phyloP scores from a whole-genome alignment of 345 rosid species.

The Nasturtium officinale region DNA sequence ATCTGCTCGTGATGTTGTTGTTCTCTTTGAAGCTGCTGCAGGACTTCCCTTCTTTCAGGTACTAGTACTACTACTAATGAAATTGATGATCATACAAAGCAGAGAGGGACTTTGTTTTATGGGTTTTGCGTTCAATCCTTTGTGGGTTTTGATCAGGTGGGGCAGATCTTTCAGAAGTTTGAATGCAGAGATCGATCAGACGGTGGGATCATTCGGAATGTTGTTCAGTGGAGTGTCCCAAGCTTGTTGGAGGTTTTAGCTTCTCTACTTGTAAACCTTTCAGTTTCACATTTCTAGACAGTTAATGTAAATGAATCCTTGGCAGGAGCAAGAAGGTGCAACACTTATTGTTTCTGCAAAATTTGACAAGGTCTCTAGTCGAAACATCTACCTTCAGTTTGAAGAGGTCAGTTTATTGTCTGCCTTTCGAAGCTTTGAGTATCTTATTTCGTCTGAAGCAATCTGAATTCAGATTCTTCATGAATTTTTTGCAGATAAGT shows the following conservation, averaged over 20 bases:
- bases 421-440: constrained; percentile 15
- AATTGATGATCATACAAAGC: constrained; percentile 5
- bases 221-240: constrained; percentile 86
- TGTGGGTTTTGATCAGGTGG: constrained; percentile 54
- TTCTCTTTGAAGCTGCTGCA: constrained; percentile 82
- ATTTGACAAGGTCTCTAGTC: constrained; percentile 66
- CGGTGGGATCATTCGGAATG: constrained; percentile 77
- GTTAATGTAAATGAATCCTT: constrained; percentile 25
- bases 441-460: neutral
- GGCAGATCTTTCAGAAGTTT: constrained; percentile 84
- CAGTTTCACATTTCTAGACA: constrained; percentile 5
- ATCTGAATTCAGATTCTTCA: constrained; percentile 19
- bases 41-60: constrained; percentile 88
- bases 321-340: constrained; percentile 86
- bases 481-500: constrained; percentile 58
- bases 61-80: constrained; percentile 22
- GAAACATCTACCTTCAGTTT: constrained; percentile 83
- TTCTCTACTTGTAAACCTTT: constrained; percentile 17
- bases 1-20: constrained; percentile 85
- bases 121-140: neutral
- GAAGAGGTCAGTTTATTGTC: constrained; percentile 73
- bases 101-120: constrained; percentile 8
- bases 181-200: constrained; percentile 59
- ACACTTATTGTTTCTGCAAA: constrained; percentile 90
- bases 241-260: constrained; percentile 67